Evolutionary conservation across 1,284 basidiomycete species (phyloP).

Genomic region (Retiboletus fuscus): DNA sequence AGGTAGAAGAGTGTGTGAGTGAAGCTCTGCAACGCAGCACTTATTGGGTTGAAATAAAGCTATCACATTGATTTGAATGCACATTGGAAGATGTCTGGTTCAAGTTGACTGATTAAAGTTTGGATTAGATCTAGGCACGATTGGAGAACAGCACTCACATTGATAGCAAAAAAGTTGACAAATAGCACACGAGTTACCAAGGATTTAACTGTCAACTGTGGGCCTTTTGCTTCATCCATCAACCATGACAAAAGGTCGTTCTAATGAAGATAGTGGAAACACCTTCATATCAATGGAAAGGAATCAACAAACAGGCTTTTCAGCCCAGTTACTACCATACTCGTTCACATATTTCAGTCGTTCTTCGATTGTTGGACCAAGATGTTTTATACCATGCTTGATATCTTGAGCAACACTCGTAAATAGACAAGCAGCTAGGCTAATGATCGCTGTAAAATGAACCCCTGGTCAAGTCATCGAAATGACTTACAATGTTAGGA

Average conservation of each 20-base stretch:
- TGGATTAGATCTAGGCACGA: constrained; percentile 5
- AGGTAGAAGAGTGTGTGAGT: constrained; percentile 53
- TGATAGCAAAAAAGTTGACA: constrained; percentile 55
- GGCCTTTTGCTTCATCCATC: constrained; percentile 51
- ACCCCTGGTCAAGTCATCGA: not conserved
- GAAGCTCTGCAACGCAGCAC: constrained; percentile 35
- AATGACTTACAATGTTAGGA: constrained; percentile 53
- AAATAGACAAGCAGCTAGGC: constrained; percentile 13
- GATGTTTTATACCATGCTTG: constrained; percentile 38
- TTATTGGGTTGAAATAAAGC: not conserved
- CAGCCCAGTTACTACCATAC: constrained; percentile 52
- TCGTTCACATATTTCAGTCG: constrained; percentile 47
- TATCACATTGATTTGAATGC: too few relatives aligned
- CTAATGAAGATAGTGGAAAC: not conserved
- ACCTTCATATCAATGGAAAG: constrained; percentile 48
- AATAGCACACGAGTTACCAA: constrained; percentile 50
- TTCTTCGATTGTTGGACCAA: constrained; percentile 52
- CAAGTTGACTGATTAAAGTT: constrained; percentile 10
- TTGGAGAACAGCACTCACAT: constrained; percentile 36
- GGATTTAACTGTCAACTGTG: constrained; percentile 43
- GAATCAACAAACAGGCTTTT: constrained; percentile 50
- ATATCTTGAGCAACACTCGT: not conserved
- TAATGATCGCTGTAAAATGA: not conserved
- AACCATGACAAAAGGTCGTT: constrained; percentile 55
- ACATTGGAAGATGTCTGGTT: not conserved